Evolutionary conservation across 768 basidiomycete genomes (phyloP), one percentile per base, ranked within the genome.

Genomic region (Naganishia vishniacii): DNA sequence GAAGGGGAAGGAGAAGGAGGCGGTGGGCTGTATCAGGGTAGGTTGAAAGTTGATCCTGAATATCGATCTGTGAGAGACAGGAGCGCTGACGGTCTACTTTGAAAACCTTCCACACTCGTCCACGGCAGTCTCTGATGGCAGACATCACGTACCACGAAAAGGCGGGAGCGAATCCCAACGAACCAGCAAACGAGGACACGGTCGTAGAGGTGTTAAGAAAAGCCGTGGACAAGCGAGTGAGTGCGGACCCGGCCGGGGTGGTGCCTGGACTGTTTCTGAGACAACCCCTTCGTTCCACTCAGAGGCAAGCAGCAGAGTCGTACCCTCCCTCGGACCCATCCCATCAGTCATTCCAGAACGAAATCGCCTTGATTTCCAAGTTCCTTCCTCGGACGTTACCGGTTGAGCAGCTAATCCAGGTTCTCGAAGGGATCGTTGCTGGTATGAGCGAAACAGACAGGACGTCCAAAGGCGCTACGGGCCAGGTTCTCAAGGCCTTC

Each of bases 141-240:
- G 76, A 77, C 46, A 69, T 75, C 48, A 74, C 73, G 0, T 72
- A 77, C 47, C 61, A 69, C 15, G 70, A 72, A 23, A 77, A 77
- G 68, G 67, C 73, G 8, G 64, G 67, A 20, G 56, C 71, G 4
- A 67, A 73, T 42, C 76, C 76, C 0, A 72, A 71, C 34, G 72
- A 68, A 18, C 69, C 73, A 8, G 62, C 70, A 5, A 65, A 64
- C 15, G 66, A 74, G 29, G 70, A 71, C 20, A 66, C 62, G 11
- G 69, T 77, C 13, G 69, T 77, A 29, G 69, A 63, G 11, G 72
- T 71, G 3, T n/a, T 77, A 18, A 64, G 74, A 16, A 74, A 74
- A 62, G 68, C 71, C 29, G 71, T 77, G 11, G 68, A 68, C 7
- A 70, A 74, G 66, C 65, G 76, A 40, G 76, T 75, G 31, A 70